Evolutionary conservation across 2,329 filamentous ascomycete species (phyloP).

Genomic region (Drechslerella dactyloides): DNA sequence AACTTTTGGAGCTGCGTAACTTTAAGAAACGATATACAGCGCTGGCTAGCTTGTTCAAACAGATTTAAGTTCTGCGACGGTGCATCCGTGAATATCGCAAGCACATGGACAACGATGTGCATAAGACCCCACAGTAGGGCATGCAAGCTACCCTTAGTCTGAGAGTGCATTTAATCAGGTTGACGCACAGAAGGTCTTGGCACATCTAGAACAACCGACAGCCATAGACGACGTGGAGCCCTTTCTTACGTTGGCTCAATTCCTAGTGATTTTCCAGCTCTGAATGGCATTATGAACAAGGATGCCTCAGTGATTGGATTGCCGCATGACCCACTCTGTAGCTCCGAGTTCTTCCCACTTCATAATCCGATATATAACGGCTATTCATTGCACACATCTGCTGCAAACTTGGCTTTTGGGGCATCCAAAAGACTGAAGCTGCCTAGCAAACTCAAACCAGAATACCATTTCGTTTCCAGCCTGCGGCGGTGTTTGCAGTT

Average conservation of each 20-base stretch:
- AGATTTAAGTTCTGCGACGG: not conserved
- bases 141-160: too few species aligned
- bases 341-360: slow-evolving; percentile 32
- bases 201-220: slow-evolving; percentile 49
- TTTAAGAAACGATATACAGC: slow-evolving; percentile 14
- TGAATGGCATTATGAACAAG: slow-evolving; percentile 4
- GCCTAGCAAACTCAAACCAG: too few species aligned
- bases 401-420: slow-evolving; percentile 1
- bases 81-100: not conserved
- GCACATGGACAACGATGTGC: not conserved
- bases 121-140: too few species aligned
- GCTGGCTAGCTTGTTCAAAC: not conserved
- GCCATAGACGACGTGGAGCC: slow-evolving; percentile 26
- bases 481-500: not conserved
- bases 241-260: not conserved
- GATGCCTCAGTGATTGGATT: slow-evolving; percentile 32
- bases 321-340: slow-evolving; percentile 46
- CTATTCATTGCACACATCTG: slow-evolving; percentile 39
- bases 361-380: slow-evolving; percentile 33
- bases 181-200: slow-evolving; percentile 51
- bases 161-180: slow-evolving; percentile 17
- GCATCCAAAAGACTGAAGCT: too few species aligned
- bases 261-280: slow-evolving; percentile 19
- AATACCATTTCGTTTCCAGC: not conserved
- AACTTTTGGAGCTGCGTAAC: too few species aligned